Conservation (phyloP, 768 basidiomycete genomes). For the Hygrophoropsis aurantiaca region DNA sequence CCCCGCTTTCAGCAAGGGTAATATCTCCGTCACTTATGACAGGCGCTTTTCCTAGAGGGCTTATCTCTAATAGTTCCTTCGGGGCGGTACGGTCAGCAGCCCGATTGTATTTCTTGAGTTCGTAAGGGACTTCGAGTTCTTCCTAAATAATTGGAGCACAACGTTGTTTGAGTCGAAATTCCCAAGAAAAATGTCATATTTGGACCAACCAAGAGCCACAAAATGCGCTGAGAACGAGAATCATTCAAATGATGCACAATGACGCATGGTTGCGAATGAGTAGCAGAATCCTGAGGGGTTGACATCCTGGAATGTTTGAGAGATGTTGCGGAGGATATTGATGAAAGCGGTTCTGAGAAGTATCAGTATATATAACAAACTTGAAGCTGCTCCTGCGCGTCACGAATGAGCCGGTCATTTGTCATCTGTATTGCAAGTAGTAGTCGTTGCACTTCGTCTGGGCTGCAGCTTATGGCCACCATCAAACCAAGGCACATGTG, state of each 20-base stretch:
- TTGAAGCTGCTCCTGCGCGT: no score
- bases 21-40: constrained; percentile 46
- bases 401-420: no score
- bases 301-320: no score
- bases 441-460: no score
- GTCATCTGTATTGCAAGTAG: no score
- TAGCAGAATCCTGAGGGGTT: no score
- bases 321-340: no score
- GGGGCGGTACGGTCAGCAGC: constrained; percentile 32
- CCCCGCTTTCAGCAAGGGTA: constrained; percentile 42
- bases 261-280: constrained; percentile 2
- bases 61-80: constrained; percentile 33
- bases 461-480: no score
- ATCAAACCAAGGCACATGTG: no score
- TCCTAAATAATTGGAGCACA: no score
- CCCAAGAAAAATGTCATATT: not conserved
- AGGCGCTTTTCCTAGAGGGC: constrained; percentile 49
- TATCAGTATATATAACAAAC: no score
- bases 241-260: constrained; percentile 46
- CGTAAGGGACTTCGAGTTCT: constrained; percentile 47
- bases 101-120: constrained; percentile 42
- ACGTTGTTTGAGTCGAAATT: not conserved
- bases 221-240: constrained; percentile 49
- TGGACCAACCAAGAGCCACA: constrained; percentile 43
- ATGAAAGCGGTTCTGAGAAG: no score